Evolutionary conservation across 1,284 basidiomycete species (phyloP), one percentile per base, ranked within the genome.

Genomic region (Athelia psychrophila): DNA sequence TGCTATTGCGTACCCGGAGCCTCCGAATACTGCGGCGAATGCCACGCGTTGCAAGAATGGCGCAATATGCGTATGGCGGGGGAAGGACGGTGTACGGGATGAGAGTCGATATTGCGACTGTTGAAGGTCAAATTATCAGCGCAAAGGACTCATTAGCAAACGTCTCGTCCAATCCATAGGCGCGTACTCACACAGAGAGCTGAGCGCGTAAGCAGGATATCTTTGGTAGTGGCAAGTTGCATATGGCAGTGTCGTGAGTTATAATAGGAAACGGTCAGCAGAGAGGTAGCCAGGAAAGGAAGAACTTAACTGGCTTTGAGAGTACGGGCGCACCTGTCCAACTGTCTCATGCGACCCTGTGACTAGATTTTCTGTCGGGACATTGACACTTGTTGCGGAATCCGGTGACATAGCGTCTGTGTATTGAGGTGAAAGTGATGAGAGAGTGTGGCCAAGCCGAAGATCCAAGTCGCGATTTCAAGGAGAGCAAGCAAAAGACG

Each of bases 21-120:
- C 74, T 1, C 67, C 68, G 49, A 79, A 77, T n/a, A 74, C 68
- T 6, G 71, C 59, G 16, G 74, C 68, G 54, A 79, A 78, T 1
- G 74, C 76, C 4, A 73, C 58, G 2, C 76, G 68, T 9, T 72
- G 64, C 23, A 75, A 63, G 53, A 75, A 70, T 1, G 73, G 75
- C 0, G 75, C 76, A n/a, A 69, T 63, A 50, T 68, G 69, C 0
- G 55, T 56, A 16, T 51, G 50, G 49, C 48, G 59, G 48, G 18
- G 56, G 47, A 53, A 66, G 50, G 19, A 60, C 54, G 49, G 68
- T 58, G 1, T 67, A 63, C n/a, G 73, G 74, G 15, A 71, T 55
- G n/a, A 74, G 44, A 0, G 65, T 63, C 0, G 74, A 74, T 0
- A 62, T 60, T 2, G 71, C 53, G 46, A 77, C 74, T 77, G 56